These are phyloP conservation scores for Emmonsiellopsis sp. DNA, from an alignment of 2,329 filamentous ascomycete genomes.

Conservation along the genomic window DNA sequence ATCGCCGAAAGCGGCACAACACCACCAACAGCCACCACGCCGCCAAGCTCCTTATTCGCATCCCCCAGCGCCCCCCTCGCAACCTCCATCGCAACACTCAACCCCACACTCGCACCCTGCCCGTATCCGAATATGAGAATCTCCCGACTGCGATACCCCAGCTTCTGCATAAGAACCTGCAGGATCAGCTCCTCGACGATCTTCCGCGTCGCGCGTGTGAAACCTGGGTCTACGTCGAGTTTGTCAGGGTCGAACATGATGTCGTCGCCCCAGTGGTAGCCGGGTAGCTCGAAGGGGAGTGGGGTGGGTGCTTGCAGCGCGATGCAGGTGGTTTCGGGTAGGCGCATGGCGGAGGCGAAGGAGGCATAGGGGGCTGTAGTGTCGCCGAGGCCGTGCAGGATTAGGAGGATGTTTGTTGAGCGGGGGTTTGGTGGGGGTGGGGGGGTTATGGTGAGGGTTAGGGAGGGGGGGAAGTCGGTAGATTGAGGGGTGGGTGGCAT, in stretches of 20 bases:
- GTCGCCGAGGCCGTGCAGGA: constrained; percentile 81
- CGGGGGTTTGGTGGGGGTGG: constrained; percentile 34
- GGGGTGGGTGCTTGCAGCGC: constrained; percentile 61
- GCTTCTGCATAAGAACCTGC: constrained; percentile 43
- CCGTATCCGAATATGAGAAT: constrained; percentile 58
- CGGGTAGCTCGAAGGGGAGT: constrained; percentile 59
- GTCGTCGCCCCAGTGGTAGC: constrained; percentile 64
- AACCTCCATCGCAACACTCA: constrained; percentile 45
- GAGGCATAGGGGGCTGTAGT: constrained; percentile 56
- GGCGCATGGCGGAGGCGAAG: constrained; percentile 58
- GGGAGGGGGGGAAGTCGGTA: constrained; percentile 38
- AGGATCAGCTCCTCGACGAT: constrained; percentile 45
- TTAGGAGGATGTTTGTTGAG: constrained; percentile 64
- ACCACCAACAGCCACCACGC: constrained; percentile 36
- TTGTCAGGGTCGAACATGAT: constrained; percentile 47
- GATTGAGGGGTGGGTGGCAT: constrained; percentile 25
- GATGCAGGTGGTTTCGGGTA: constrained; percentile 69
- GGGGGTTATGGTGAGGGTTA: constrained; percentile 29
- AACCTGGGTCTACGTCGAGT: constrained; percentile 55
- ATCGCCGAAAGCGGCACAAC: constrained; percentile 27
- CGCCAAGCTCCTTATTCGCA: constrained; percentile 21
- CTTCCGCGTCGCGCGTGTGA: constrained; percentile 38
- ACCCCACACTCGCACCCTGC: constrained; percentile 55
- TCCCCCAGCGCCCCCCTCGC: constrained; percentile 8
- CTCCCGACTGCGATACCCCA: constrained; percentile 51